Conservation (phyloP, 139 green algal genomes). For the Coelastrella sp. region DNA sequence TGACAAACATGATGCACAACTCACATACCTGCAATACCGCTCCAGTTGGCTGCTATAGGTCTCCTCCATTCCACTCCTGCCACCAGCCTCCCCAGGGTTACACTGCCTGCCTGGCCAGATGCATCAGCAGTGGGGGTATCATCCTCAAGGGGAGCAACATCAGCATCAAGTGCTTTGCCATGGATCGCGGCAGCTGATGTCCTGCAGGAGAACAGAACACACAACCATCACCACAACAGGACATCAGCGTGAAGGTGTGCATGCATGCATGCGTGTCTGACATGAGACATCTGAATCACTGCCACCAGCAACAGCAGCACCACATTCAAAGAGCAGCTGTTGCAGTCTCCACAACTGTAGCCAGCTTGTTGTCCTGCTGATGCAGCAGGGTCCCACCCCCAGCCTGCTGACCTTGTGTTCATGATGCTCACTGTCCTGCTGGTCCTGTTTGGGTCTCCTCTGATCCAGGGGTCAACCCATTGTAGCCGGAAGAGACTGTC, state of each 20-base stretch:
- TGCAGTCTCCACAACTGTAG: not conserved
- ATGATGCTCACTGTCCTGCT: constrained; percentile 79
- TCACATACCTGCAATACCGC: constrained; percentile 57
- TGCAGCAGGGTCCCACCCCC: not conserved
- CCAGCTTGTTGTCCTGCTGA: too few species aligned
- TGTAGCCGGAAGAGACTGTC: constrained; percentile 92
- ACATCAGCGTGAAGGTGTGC: too few species aligned
- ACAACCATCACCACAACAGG: too few species aligned
- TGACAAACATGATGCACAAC: not conserved
- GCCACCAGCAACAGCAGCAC: too few species aligned
- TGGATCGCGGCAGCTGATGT: constrained; percentile 53
- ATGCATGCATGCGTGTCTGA: too few species aligned
- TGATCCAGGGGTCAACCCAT: constrained; percentile 95
- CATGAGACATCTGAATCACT: too few species aligned
- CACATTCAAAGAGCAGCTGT: too few species aligned
- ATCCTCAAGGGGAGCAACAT: constrained; percentile 11
- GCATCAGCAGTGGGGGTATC: constrained; percentile 4
- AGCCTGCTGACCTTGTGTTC: constrained; percentile 51
- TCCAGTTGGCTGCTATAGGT: constrained; percentile 76
- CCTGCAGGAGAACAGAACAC: too few species aligned
- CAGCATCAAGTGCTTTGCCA: constrained; percentile 40
- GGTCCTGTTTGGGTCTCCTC: constrained; percentile 89
- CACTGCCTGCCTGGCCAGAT: not conserved
- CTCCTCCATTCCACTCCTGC: constrained; percentile 80
- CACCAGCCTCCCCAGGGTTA: constrained; percentile 45